phyloP scores from a whole-genome alignment of 208 protist genomes.

The Wallacemonas rigidus region DNA sequence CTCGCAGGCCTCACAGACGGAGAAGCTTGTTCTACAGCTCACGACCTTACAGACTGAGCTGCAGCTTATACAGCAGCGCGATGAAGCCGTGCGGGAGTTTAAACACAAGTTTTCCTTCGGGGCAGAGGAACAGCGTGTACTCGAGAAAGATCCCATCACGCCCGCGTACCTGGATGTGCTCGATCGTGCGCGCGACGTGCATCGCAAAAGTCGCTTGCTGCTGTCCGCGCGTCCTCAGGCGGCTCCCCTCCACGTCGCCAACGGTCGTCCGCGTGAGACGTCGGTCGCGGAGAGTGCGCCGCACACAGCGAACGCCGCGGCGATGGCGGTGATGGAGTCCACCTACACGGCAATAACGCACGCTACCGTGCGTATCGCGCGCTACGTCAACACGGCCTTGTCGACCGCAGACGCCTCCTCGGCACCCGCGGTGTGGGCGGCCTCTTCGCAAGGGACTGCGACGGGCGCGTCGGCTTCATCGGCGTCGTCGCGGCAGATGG shows the following conservation, averaged over 20 bases:
- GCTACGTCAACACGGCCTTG: constrained; percentile 44
- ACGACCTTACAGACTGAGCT: constrained; percentile 43
- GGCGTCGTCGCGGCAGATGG: background rate
- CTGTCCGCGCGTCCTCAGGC: constrained; percentile 19
- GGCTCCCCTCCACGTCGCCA: too few relatives aligned
- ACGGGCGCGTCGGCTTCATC: background rate
- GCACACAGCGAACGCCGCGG: constrained; percentile 1
- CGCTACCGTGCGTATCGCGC: constrained; percentile 65
- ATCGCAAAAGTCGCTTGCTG: constrained; percentile 63
- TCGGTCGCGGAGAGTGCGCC: too few relatives aligned
- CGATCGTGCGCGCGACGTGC: constrained; percentile 56
- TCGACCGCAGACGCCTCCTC: constrained; percentile 26
- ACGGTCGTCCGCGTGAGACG: too few relatives aligned
- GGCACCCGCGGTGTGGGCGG: background rate
- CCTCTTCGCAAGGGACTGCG: too few relatives aligned
- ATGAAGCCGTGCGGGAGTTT: constrained; percentile 64
- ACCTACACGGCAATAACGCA: constrained; percentile 69
- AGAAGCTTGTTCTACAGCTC: constrained; percentile 37
- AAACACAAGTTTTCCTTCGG: constrained; percentile 68
- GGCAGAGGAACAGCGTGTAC: constrained; percentile 53
- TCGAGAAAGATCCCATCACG: constrained; percentile 65
- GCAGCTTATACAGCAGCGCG: constrained; percentile 49
- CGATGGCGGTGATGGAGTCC: constrained; percentile 60
- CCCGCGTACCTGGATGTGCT: constrained; percentile 73
- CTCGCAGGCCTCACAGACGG: constrained; percentile 22